Percentiles rank a stretch among this genome's conserved stretches.
These are phyloP conservation scores for Scheffersomyces amazonensis DNA, from an alignment of 805 yeast genomes.

Conservation along the genomic window DNA sequence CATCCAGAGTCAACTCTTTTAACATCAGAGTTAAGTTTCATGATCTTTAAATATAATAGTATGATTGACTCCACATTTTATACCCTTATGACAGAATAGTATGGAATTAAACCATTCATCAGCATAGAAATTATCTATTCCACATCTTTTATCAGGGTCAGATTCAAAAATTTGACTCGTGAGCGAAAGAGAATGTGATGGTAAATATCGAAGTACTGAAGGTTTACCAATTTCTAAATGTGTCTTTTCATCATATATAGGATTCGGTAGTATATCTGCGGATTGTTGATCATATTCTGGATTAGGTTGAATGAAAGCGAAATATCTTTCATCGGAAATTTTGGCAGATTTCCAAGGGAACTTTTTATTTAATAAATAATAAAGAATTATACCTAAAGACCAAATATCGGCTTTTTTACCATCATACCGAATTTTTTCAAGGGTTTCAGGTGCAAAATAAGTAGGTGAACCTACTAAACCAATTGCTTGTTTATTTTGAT, in stretches of 20 bases:
- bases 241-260: not conserved
- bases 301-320: slow-evolving; percentile 1
- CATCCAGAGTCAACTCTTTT: not conserved
- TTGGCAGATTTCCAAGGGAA: slow-evolving; percentile 51
- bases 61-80: slow-evolving; percentile 6
- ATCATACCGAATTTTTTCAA: slow-evolving; percentile 31
- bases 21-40: not conserved
- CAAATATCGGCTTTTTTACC: slow-evolving; percentile 45
- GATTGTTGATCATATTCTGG: not conserved
- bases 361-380: slow-evolving; percentile 22
- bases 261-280: not conserved
- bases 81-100: slow-evolving; percentile 6
- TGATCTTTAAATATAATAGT: not conserved
- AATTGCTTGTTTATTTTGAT: slow-evolving; percentile 14
- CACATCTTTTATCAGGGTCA: slow-evolving; percentile 6
- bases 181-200: slow-evolving; percentile 4
- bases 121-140: slow-evolving; percentile 4
- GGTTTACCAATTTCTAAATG: slow-evolving; percentile 4
- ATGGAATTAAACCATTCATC: slow-evolving; percentile 9
- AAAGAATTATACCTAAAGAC: slow-evolving; percentile 47
- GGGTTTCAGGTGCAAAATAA: slow-evolving; percentile 49
- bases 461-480: slow-evolving; percentile 49
- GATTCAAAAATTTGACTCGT: slow-evolving; percentile 7
- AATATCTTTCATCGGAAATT: slow-evolving; percentile 22
- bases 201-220: slow-evolving; percentile 7